Evolutionary conservation across 2,329 filamentous ascomycete species (phyloP).

Genomic region (Tolypocladium amazonense): DNA sequence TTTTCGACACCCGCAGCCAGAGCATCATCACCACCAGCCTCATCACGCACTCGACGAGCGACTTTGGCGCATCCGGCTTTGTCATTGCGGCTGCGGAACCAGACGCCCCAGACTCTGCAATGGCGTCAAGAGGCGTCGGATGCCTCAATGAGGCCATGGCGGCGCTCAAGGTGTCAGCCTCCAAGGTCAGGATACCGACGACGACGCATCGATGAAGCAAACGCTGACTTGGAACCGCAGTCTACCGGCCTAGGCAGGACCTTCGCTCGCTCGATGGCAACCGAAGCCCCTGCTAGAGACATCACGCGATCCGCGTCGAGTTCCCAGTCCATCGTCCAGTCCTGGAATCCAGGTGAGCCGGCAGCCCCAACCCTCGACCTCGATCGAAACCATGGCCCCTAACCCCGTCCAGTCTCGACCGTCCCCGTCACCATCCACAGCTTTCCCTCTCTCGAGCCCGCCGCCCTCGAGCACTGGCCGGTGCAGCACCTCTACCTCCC

Average conservation of each 20-base stretch:
- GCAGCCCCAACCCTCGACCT: background rate
- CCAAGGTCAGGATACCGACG: constrained; percentile 15
- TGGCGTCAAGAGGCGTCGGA: constrained; percentile 25
- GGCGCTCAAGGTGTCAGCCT: constrained; percentile 34
- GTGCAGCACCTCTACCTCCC: constrained; percentile 78
- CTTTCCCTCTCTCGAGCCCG: constrained; percentile 83
- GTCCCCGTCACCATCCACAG: constrained; percentile 79
- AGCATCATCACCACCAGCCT: background rate
- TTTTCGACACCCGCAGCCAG: constrained; percentile 9
- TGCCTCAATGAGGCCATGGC: constrained; percentile 43
- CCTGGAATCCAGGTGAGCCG: constrained; percentile 35
- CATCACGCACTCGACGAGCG: background rate
- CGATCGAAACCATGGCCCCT: background rate
- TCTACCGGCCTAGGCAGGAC: constrained; percentile 23
- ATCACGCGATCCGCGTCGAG: constrained; percentile 23
- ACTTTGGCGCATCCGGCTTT: background rate
- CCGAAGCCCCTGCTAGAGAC: constrained; percentile 31
- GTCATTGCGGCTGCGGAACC: background rate
- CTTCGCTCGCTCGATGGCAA: constrained; percentile 47
- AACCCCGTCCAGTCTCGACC: constrained; percentile 35
- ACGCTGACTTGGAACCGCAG: constrained; percentile 10
- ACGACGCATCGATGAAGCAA: background rate
- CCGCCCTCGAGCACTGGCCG: constrained; percentile 66
- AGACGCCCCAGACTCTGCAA: background rate
- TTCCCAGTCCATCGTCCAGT: constrained; percentile 23